Evolutionary conservation across 768 basidiomycete genomes (phyloP).

Genomic region (Leccinum truebloodii): DNA sequence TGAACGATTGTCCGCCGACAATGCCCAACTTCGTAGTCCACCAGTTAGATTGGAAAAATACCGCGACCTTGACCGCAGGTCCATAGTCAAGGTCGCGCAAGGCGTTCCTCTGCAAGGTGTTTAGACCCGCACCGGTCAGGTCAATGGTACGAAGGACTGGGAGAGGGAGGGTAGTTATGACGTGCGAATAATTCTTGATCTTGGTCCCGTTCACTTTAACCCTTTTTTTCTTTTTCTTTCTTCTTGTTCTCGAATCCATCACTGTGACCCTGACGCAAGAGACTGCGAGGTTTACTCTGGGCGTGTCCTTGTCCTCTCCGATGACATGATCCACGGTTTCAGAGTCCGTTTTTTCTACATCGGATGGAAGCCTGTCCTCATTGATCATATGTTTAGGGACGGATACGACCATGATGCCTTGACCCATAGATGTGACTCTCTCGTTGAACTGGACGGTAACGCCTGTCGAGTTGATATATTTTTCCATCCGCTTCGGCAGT

Average conservation of each 20-base stretch:
- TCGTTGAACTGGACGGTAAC: conserved; percentile 15
- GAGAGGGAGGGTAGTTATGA: conserved; percentile 45
- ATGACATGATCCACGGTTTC: not conserved
- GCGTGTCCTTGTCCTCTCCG: not conserved
- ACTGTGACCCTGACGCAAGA: conserved; percentile 8
- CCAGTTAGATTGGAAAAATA: conserved; percentile 46
- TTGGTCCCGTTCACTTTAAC: conserved; percentile 12
- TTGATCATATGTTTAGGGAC: not conserved
- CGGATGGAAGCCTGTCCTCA: not conserved
- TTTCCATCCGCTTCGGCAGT: conserved; percentile 27
- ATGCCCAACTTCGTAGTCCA: conserved; percentile 39
- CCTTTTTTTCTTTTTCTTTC: too few species aligned
- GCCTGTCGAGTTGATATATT: conserved; percentile 9
- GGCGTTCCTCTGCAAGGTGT: conserved; percentile 35
- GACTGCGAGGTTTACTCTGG: not conserved
- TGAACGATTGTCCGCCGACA: conserved; percentile 43
- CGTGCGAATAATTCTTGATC: conserved; percentile 35
- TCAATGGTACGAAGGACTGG: conserved; percentile 38
- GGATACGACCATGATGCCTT: conserved; percentile 8
- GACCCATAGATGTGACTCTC: conserved; percentile 21
- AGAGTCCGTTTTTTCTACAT: not conserved
- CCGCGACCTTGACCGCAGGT: conserved; percentile 42
- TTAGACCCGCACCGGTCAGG: conserved; percentile 27
- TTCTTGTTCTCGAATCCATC: too few species aligned
- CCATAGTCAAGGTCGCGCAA: conserved; percentile 41